Percentiles rank a stretch among this genome's conserved stretches.
These are phyloP conservation scores for Phytophthora idaei DNA, from an alignment of 352 stramenopile species.

Conservation along the genomic window DNA sequence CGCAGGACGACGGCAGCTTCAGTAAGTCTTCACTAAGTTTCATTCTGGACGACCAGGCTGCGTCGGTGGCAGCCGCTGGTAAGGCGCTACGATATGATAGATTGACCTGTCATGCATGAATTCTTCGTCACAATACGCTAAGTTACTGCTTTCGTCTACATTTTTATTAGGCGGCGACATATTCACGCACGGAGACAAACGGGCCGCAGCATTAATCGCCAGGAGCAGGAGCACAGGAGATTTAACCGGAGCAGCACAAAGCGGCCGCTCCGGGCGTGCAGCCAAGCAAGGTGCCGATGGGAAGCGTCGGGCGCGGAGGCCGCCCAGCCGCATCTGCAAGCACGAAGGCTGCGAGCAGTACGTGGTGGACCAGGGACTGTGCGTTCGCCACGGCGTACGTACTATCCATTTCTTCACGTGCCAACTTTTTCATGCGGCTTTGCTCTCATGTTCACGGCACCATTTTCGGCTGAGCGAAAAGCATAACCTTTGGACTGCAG, in stretches of 20 bases:
- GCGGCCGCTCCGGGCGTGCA: conserved; percentile 11
- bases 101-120: not conserved
- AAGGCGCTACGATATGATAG: conserved; percentile 7
- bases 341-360: conserved; percentile 79
- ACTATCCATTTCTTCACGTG: conserved; percentile 13
- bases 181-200: conserved; percentile 27
- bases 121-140: conserved; percentile 5
- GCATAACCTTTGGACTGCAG: not conserved
- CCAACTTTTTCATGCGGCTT: conserved; percentile 8
- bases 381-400: conserved; percentile 73
- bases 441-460: not conserved
- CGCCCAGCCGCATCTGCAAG: conserved; percentile 75
- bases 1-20: conserved; percentile 26
- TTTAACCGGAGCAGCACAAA: conserved; percentile 21
- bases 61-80: conserved; percentile 31
- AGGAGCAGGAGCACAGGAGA: conserved; percentile 42
- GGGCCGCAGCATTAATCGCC: conserved; percentile 26
- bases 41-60: conserved; percentile 64
- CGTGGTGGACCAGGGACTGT: conserved; percentile 80
- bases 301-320: conserved; percentile 57
- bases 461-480: not conserved
- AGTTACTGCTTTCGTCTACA: conserved; percentile 4
- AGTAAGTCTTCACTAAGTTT: conserved; percentile 79
- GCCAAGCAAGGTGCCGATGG: conserved; percentile 41
- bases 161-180: conserved; percentile 17